A percentile compares a stretch with the other conserved stretches of the same genome.
These are phyloP conservation scores for Cladosporium sp. DNA, from an alignment of 2,329 filamentous ascomycete genomes.

Conservation along the genomic window DNA sequence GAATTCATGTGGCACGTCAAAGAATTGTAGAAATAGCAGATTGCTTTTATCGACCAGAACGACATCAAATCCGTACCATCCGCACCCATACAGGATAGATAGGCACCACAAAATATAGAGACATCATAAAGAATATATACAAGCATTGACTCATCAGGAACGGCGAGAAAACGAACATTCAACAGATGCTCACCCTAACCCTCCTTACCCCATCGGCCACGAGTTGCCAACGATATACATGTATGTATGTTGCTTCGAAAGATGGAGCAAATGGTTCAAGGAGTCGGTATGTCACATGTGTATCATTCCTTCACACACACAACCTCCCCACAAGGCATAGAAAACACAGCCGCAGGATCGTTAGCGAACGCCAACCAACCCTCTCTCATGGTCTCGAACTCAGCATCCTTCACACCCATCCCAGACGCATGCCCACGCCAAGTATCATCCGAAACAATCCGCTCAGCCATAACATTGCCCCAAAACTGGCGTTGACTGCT, in stretches of 20 bases:
- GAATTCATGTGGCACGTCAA: too few relatives aligned
- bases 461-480: constrained; percentile 5
- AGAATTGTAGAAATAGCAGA: background rate
- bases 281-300: background rate
- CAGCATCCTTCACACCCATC: background rate
- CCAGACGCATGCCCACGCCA: background rate
- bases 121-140: background rate
- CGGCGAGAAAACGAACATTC: background rate
- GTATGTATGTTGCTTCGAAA: background rate
- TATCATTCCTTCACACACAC: background rate
- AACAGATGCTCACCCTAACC: background rate
- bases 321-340: constrained; percentile 3
- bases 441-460: background rate
- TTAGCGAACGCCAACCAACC: background rate
- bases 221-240: background rate
- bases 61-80: accelerated
- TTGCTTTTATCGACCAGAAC: background rate
- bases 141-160: background rate
- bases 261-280: background rate
- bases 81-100: background rate
- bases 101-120: background rate
- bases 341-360: constrained; percentile 1
- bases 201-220: background rate
- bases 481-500: background rate
- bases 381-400: background rate